Evolutionary conservation across 2,329 filamentous ascomycete species (phyloP).

Genomic region (Chrysoporthe austroafricana): DNA sequence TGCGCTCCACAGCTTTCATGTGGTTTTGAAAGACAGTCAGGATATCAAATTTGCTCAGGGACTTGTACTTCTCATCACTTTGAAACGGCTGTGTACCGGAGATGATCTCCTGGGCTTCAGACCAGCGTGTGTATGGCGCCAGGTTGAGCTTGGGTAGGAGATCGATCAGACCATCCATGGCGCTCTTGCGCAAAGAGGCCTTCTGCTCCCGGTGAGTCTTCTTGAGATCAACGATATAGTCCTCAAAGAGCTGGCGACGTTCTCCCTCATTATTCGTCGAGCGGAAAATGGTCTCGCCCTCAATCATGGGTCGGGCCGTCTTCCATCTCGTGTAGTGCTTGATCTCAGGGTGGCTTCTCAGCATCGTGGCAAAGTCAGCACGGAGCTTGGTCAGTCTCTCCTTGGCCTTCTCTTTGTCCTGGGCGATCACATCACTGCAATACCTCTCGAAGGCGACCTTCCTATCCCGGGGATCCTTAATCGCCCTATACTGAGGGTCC

Average conservation of each 20-base stretch:
- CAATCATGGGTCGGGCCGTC: slow-evolving; percentile 90
- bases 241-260: slow-evolving; percentile 87
- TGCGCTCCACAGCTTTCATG: slow-evolving; percentile 88
- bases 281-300: slow-evolving; percentile 93
- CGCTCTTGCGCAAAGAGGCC: slow-evolving; percentile 71
- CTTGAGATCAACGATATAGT: slow-evolving; percentile 86
- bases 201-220: slow-evolving; percentile 80
- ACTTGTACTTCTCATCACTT: slow-evolving; percentile 81
- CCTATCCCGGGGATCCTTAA: slow-evolving; percentile 90
- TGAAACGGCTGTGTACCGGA: slow-evolving; percentile 77
- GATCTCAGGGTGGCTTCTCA: slow-evolving; percentile 95
- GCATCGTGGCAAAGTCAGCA: slow-evolving; percentile 93
- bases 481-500: slow-evolving; percentile 88
- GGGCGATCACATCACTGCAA: slow-evolving; percentile 82
- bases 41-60: slow-evolving; percentile 85
- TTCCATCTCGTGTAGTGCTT: slow-evolving; percentile 97
- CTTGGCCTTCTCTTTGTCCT: slow-evolving; percentile 94
- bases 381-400: slow-evolving; percentile 91
- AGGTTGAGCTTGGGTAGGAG: slow-evolving; percentile 80
- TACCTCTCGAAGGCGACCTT: slow-evolving; percentile 95
- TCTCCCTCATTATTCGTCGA: slow-evolving; percentile 87
- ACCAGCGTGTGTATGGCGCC: slow-evolving; percentile 94
- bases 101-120: slow-evolving; percentile 83
- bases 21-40: slow-evolving; percentile 93
- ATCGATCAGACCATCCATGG: slow-evolving; percentile 80